A percentile compares a stretch with the other conserved stretches of the same genome.
Conservation (phyloP, 2,329 filamentous ascomycete species). For the Exophiala spinifera region DNA sequence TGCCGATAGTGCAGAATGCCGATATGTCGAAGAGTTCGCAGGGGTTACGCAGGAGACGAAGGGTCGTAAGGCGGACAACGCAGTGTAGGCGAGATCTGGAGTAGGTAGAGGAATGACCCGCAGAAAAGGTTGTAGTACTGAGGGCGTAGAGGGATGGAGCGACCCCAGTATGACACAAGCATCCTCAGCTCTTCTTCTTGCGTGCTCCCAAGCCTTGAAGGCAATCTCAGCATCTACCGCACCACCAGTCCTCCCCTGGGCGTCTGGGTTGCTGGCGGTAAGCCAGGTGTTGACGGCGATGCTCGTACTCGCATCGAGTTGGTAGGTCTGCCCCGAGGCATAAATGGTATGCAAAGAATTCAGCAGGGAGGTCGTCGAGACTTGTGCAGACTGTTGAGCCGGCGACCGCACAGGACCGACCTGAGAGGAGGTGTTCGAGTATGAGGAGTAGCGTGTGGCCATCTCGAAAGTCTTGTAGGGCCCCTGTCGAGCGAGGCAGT, state of each 20-base stretch:
- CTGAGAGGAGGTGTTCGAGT: slow-evolving; percentile 59
- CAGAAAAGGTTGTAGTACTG: slow-evolving; percentile 76
- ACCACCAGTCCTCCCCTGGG: slow-evolving; percentile 67
- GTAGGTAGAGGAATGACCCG: slow-evolving; percentile 75
- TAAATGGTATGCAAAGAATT: slow-evolving; percentile 91
- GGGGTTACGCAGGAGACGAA: slow-evolving; percentile 87
- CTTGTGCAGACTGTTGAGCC: slow-evolving; percentile 69
- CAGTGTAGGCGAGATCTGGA: slow-evolving; percentile 71
- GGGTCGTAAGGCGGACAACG: slow-evolving; percentile 76
- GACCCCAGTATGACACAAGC: slow-evolving; percentile 88
- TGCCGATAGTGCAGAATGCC: slow-evolving; percentile 76
- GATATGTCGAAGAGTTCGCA: slow-evolving; percentile 77
- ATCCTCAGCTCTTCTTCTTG: slow-evolving; percentile 88
- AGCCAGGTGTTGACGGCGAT: slow-evolving; percentile 95
- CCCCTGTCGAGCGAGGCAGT: slow-evolving; percentile 21
- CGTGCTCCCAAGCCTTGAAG: slow-evolving; percentile 90
- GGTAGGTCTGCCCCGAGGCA: slow-evolving; percentile 75
- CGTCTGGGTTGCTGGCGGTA: slow-evolving; percentile 68
- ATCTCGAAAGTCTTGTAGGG: slow-evolving; percentile 36
- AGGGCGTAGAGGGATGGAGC: slow-evolving; percentile 83
- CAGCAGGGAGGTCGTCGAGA: slow-evolving; percentile 88
- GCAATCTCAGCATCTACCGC: slow-evolving; percentile 78
- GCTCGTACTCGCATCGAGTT: slow-evolving; percentile 84
- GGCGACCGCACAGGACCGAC: slow-evolving; percentile 54
- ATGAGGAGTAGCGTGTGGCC: slow-evolving; percentile 61